phyloP scores from a whole-genome alignment of 768 basidiomycete genomes.

The Xerocomellus dryophilus region DNA sequence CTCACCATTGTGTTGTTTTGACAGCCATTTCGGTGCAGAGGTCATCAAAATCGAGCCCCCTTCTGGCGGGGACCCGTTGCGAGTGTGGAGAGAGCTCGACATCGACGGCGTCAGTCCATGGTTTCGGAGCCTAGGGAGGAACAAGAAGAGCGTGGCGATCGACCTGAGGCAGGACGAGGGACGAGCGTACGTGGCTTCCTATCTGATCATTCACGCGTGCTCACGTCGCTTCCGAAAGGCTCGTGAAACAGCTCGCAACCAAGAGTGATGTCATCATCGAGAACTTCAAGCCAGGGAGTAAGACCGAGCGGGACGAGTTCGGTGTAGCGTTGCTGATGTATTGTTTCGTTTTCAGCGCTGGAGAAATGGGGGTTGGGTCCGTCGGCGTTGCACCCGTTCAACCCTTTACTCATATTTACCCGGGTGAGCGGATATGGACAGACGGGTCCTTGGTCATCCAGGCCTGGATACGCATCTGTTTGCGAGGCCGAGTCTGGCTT shows the following conservation, averaged over 20 bases:
- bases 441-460: constrained; percentile 68
- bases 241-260: constrained; percentile 58
- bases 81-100: constrained; percentile 70
- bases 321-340: not conserved
- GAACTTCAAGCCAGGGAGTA: constrained; percentile 76
- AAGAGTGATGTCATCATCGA: constrained; percentile 67
- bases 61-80: constrained; percentile 58
- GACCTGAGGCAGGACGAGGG: constrained; percentile 59
- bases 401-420: constrained; percentile 87
- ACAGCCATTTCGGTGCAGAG: constrained; percentile 69
- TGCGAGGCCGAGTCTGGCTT: constrained; percentile 77
- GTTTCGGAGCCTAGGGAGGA: constrained; percentile 68
- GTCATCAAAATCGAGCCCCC: constrained; percentile 72
- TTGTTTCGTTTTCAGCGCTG: constrained; percentile 42
- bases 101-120: constrained; percentile 69
- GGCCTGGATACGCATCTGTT: constrained; percentile 71
- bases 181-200: constrained; percentile 37
- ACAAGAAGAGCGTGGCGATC: constrained; percentile 73
- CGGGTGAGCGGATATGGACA: constrained; percentile 79
- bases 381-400: constrained; percentile 58
- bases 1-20: not conserved
- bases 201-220: not conserved
- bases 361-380: constrained; percentile 71
- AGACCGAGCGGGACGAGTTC: constrained; percentile 11
- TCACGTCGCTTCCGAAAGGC: constrained; percentile 33